Conservation (phyloP, 768 basidiomycete genomes). For the Leccinum broughii region DNA sequence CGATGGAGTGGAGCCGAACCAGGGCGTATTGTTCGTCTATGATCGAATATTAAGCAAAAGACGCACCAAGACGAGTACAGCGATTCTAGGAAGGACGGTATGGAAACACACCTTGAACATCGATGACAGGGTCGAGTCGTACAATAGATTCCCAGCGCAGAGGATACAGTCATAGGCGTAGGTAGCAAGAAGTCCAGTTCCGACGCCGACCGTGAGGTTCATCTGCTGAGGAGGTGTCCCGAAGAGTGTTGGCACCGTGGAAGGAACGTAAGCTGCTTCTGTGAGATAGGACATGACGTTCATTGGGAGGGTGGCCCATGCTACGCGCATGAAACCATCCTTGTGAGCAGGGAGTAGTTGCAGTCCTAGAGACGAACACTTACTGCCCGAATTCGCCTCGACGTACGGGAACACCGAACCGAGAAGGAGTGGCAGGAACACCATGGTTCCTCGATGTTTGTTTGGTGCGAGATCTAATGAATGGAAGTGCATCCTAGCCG, state of each 20-base stretch:
- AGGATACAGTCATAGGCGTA: constrained; percentile 28
- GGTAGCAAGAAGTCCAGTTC: constrained; percentile 13
- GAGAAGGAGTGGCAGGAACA: neutral
- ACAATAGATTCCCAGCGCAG: constrained; percentile 22
- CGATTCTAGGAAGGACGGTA: neutral
- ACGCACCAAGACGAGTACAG: neutral
- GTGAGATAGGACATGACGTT: constrained; percentile 18
- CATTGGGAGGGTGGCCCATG: constrained; percentile 25
- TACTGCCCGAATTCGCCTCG: neutral
- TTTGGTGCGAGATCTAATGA: neutral
- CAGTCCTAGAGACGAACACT: neutral
- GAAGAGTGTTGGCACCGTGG: constrained; percentile 21
- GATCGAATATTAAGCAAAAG: neutral
- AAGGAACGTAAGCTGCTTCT: constrained; percentile 12
- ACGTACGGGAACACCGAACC: neutral
- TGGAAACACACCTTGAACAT: constrained; percentile 23
- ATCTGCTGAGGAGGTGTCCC: constrained; percentile 31
- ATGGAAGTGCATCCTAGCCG: neutral
- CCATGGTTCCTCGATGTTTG: neutral
- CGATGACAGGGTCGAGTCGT: constrained; percentile 25
- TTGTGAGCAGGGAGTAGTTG: neutral
- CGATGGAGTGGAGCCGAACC: constrained; percentile 14
- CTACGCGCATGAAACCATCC: constrained; percentile 10
- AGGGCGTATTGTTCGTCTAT: constrained; percentile 22
- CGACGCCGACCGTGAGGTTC: constrained; percentile 25